Evolutionary conservation across 2,329 filamentous ascomycete genomes (phyloP).

Genomic region (Fusarium nisikadoi): DNA sequence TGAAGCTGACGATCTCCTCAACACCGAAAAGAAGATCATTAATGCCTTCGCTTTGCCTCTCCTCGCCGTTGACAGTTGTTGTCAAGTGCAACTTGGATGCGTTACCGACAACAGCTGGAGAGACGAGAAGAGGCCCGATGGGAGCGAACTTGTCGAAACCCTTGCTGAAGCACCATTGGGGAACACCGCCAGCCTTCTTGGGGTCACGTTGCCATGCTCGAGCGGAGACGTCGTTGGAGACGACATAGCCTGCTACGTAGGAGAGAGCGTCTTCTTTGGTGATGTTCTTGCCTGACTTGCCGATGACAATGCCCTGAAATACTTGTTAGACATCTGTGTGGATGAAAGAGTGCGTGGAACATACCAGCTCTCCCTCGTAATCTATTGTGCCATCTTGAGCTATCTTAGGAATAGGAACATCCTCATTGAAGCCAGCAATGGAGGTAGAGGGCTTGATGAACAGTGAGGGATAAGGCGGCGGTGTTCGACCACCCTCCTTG

Average conservation of each 20-base stretch:
- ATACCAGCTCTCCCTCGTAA: slow-evolving; percentile 61
- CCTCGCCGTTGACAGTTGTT: slow-evolving; percentile 61
- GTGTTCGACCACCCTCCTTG: slow-evolving; percentile 61
- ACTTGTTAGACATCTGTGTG: not conserved
- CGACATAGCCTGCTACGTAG: slow-evolving; percentile 59
- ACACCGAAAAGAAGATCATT: slow-evolving; percentile 62
- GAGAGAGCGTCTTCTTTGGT: slow-evolving; percentile 54
- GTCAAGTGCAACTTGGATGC: slow-evolving; percentile 46
- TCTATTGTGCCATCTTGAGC: slow-evolving; percentile 59
- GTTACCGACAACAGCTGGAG: slow-evolving; percentile 44
- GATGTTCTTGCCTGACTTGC: slow-evolving; percentile 63
- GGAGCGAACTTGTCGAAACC: slow-evolving; percentile 66
- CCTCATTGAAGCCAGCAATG: slow-evolving; percentile 49
- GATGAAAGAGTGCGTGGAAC: not conserved
- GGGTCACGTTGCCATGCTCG: slow-evolving; percentile 65
- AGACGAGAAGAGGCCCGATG: slow-evolving; percentile 59
- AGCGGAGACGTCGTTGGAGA: slow-evolving; percentile 66
- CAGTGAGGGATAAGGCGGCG: slow-evolving; percentile 60
- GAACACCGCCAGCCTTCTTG: slow-evolving; percentile 49
- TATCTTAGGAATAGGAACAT: slow-evolving; percentile 58
- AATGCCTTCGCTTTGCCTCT: slow-evolving; percentile 59
- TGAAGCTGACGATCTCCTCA: slow-evolving; percentile 57
- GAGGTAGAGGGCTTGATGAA: slow-evolving; percentile 62
- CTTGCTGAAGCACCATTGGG: slow-evolving; percentile 68
- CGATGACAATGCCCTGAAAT: slow-evolving; percentile 60